These are phyloP conservation scores for Trametes cinnabarina DNA, from an alignment of 768 basidiomycete species.

Conservation along the genomic window DNA sequence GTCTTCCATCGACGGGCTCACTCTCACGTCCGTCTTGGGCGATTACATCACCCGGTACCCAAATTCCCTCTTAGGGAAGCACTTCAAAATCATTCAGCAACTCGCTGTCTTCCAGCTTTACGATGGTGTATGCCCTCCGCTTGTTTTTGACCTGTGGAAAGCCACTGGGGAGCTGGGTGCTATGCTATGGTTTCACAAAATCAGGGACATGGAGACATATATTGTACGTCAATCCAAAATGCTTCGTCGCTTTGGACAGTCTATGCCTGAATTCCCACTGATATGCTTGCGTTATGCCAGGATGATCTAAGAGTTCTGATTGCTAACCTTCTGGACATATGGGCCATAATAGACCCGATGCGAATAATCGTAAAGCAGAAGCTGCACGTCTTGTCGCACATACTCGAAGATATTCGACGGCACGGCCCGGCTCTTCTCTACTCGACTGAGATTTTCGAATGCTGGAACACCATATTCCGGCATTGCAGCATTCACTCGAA, in stretches of 20 bases:
- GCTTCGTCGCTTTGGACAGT: background rate
- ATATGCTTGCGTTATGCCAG: background rate
- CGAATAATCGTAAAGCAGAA: slow-evolving; percentile 19
- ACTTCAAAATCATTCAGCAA: slow-evolving; percentile 41
- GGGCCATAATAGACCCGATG: slow-evolving; percentile 10
- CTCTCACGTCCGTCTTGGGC: slow-evolving; percentile 34
- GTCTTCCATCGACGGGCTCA: slow-evolving; percentile 29
- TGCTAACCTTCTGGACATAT: slow-evolving; percentile 20
- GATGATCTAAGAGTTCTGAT: slow-evolving; percentile 15
- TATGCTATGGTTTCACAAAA: slow-evolving; percentile 16
- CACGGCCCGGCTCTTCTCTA: slow-evolving; percentile 35
- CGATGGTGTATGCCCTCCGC: slow-evolving; percentile 7
- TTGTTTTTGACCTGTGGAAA: slow-evolving; percentile 13
- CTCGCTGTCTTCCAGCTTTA: slow-evolving; percentile 35
- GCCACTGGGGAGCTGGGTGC: slow-evolving; percentile 18
- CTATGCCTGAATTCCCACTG: too few relatives aligned
- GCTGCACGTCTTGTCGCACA: slow-evolving; percentile 19
- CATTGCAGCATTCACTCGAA: slow-evolving; percentile 41
- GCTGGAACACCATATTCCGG: slow-evolving; percentile 43
- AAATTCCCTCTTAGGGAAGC: slow-evolving; percentile 41
- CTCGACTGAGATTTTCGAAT: slow-evolving; percentile 41
- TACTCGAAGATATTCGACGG: slow-evolving; percentile 17
- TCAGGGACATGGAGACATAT: slow-evolving; percentile 14
- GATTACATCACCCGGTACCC: slow-evolving; percentile 44
- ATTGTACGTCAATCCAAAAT: slow-evolving; percentile 3